These are phyloP conservation scores for Xylariaceae sp. DNA, from an alignment of 2,329 filamentous ascomycete genomes.

Conservation along the genomic window DNA sequence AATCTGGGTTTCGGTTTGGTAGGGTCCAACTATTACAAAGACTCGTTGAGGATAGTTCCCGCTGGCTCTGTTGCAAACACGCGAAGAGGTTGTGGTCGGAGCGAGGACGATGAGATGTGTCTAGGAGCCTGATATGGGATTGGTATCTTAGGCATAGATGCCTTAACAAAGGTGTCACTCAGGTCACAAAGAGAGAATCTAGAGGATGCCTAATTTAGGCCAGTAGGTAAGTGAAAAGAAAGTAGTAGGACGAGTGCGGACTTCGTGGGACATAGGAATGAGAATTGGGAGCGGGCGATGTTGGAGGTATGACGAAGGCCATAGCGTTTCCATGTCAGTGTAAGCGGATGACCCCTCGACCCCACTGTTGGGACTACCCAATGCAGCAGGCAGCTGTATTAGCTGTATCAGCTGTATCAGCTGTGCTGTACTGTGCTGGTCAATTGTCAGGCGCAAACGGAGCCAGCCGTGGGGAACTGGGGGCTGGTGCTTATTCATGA, in stretches of 20 bases:
- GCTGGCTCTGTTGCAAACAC: constrained; percentile 1
- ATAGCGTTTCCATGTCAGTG: constrained; percentile 3
- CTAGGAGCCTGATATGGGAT: too few relatives aligned
- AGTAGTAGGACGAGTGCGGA: not conserved
- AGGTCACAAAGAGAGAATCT: not conserved
- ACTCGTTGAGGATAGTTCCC: not conserved
- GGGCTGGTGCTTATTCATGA: constrained; percentile 14
- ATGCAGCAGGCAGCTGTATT: constrained; percentile 18
- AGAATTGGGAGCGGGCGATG: constrained; percentile 4
- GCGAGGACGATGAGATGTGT: constrained; percentile 3
- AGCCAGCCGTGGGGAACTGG: not conserved
- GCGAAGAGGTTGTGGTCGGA: constrained; percentile 11
- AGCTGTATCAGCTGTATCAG: too few relatives aligned
- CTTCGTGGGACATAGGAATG: constrained; percentile 14
- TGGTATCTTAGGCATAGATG: constrained; percentile 1
- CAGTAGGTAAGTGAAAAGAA: not conserved
- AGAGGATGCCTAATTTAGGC: not conserved
- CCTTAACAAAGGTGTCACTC: constrained; percentile 2
- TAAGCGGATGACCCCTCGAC: constrained; percentile 7
- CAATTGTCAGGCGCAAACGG: constrained; percentile 13
- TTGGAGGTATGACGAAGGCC: constrained; percentile 22
- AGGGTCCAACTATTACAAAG: not conserved
- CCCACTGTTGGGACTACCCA: not conserved
- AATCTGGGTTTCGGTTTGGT: not conserved
- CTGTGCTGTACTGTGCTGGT: too few relatives aligned